These are phyloP conservation scores for Coelastrella sp. DNA, from an alignment of 139 green algal species.

Conservation along the genomic window DNA sequence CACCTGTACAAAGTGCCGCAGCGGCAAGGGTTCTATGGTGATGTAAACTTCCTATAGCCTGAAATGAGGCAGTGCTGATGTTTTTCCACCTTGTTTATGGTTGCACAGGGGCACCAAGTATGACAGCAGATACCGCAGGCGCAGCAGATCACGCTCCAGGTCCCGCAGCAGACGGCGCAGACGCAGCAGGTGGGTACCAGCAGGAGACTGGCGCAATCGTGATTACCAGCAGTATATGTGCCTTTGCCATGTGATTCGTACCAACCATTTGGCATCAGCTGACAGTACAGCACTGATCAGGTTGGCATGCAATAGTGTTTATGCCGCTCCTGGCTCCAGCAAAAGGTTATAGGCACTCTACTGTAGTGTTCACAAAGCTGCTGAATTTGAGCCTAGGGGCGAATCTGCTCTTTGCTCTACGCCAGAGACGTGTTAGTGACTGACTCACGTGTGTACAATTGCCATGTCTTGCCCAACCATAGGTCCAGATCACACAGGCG, in stretches of 20 bases:
- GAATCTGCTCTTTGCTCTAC: too few relatives aligned
- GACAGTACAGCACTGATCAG: too few relatives aligned
- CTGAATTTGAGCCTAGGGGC: too few relatives aligned
- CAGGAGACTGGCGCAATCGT: background rate
- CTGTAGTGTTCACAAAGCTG: too few relatives aligned
- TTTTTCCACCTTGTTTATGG: background rate
- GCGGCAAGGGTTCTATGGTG: background rate
- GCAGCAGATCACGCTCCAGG: background rate
- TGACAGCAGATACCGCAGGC: background rate
- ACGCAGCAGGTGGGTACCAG: background rate
- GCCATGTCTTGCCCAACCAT: conserved; percentile 1
- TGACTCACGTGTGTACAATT: background rate
- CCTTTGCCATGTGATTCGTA: background rate
- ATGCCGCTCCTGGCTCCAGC: too few relatives aligned
- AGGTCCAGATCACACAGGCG: background rate
- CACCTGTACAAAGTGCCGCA: background rate
- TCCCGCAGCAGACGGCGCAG: conserved; percentile 20
- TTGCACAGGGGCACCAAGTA: conserved; percentile 15
- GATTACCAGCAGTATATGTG: background rate
- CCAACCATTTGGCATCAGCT: background rate
- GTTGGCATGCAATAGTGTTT: too few relatives aligned
- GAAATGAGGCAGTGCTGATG: background rate
- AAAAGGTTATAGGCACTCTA: too few relatives aligned
- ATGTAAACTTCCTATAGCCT: too few relatives aligned
- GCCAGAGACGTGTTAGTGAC: too few relatives aligned